Evolutionary conservation across 2,329 filamentous ascomycete species (phyloP), one percentile per base, ranked within the genome.

Genomic region (Thermoascus crustaceus): DNA sequence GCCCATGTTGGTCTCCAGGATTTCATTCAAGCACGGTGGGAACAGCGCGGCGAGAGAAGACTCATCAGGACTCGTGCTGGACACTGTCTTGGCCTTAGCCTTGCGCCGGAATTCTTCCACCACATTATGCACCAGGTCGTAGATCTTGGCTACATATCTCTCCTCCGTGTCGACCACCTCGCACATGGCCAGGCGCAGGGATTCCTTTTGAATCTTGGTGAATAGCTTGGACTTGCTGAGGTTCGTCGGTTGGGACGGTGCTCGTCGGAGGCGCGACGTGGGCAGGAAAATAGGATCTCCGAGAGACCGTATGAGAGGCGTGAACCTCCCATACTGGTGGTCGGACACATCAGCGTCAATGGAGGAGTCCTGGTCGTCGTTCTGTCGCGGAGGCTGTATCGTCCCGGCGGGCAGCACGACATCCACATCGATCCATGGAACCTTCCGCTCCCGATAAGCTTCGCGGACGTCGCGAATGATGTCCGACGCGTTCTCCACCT

Each of bases 121-220:
- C 19, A 95, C 78, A 40, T 81, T 77, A 43, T 83, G 78, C 26
- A 94, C 82, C 41, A 98, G 65, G 46, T 91, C 84, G 42, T 84
- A 77, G 38, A 98, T 64, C 59, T 96, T 95, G 49, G 75, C 73
- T 26, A 98, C 86, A 60, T 96, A 98, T 58, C 85, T 81, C 55
- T 91, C 86, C 58, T 98, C 91, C 0, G 91, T 98, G 51, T 94
- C 85, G 21, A 95, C 76, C 40, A 96, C 66, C 58, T 98, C 91
- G 40, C 77, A 80, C 71, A 98, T 80, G 58, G 94, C 89, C 60
- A 88, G 82, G 25, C 88, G 78, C 46, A 95, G 67, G 34, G 83
- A 82, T 47, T 87, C 74, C 54, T 94, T 93, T 53, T 95, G 85
- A 38, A 83, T 78, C 47, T 78, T 80, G 22, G 80, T 73, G 51